A percentile compares a stretch with the other conserved stretches of the same genome.
These are phyloP conservation scores for Didymella glomerata DNA, from an alignment of 2,329 filamentous ascomycete species.

Conservation along the genomic window DNA sequence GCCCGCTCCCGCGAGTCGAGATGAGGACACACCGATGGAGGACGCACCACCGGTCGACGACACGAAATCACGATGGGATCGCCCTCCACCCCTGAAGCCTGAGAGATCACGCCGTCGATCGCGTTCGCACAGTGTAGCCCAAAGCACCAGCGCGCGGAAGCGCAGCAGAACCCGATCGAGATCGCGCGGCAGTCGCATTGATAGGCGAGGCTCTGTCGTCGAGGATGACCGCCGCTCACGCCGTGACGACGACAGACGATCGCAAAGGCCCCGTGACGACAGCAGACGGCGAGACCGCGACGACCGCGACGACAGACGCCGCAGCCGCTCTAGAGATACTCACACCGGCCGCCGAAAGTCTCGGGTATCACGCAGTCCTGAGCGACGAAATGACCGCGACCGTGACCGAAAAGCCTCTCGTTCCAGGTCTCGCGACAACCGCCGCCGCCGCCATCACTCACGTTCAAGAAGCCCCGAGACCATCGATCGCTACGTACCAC, in stretches of 20 bases:
- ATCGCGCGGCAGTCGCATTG: slow-evolving; percentile 45
- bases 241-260: slow-evolving; percentile 39
- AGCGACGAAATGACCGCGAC: slow-evolving; percentile 19
- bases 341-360: slow-evolving; percentile 41
- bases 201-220: slow-evolving; percentile 36
- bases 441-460: slow-evolving; percentile 26
- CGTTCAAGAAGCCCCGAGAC: slow-evolving; percentile 48
- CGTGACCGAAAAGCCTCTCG: slow-evolving; percentile 34
- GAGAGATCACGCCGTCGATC: slow-evolving; percentile 41
- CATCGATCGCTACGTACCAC: slow-evolving; percentile 51
- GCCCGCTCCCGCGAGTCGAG: slow-evolving; percentile 20
- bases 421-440: slow-evolving; percentile 31
- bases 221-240: slow-evolving; percentile 38
- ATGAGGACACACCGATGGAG: slow-evolving; percentile 40
- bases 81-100: slow-evolving; percentile 34
- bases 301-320: slow-evolving; percentile 37
- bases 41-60: slow-evolving; percentile 35
- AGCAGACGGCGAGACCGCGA: slow-evolving; percentile 30
- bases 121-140: slow-evolving; percentile 45
- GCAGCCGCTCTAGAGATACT: slow-evolving; percentile 44
- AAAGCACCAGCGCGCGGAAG: slow-evolving; percentile 38
- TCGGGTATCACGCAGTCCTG: slow-evolving; percentile 40
- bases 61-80: slow-evolving; percentile 39
- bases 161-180: slow-evolving; percentile 42
- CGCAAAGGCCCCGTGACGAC: slow-evolving; percentile 38